Base-by-base conservation (phyloP, 441 rosid genomes). In the Flueggea neowawraea region DNA sequence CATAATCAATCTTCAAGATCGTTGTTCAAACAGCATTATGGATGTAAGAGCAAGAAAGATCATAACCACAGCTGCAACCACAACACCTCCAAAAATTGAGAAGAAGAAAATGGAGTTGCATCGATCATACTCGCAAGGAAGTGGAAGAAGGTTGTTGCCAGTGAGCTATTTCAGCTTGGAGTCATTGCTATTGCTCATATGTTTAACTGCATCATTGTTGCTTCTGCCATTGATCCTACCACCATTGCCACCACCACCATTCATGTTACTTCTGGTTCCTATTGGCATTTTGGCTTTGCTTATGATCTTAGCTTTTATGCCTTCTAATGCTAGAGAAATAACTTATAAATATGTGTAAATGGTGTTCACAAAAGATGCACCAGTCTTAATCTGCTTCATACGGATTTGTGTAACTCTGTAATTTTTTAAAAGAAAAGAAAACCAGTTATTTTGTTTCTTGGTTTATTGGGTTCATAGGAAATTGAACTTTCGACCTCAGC, bases 161-260 rank as follows among this genome's bases (percentile, higher is more conserved):
- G 73, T 84, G 4, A 79, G 84, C 75, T 84, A 87, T 65, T 93
- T 87, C 71, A 83, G 96, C 71, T 55, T 88, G 71, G 90, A 85
- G 43, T 82, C 98, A 6, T 57, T 85, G 73, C 63, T 85, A 43
- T 16, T 90, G 69, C 85, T 93, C 51, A 39, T 82, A 10, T 79
- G 93, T 67, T 78, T 90, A 31, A 86, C 98, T 4, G 91, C 82
- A 6, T 90, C 91, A 0, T 73, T 93, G 69, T 77, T 93, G 74
- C 77, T 93, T 62, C 80, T 93, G 15, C 97, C 97, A 2, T 67
- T 93, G 85, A 73, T 93, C 47, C 87, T 93, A 3, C 96, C 97
- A 0, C 96, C 97, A 2, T 71, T 93, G 83, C 98, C 97, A 31
- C 98, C 96, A 0, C 98, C 98, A 3, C 97, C 98, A 0, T 87